Percentiles rank a stretch among this genome's conserved stretches.
Evolutionary conservation across 495 filamentous ascomycete species (phyloP).

Genomic region (Xanthoparmelia taractica): DNA sequence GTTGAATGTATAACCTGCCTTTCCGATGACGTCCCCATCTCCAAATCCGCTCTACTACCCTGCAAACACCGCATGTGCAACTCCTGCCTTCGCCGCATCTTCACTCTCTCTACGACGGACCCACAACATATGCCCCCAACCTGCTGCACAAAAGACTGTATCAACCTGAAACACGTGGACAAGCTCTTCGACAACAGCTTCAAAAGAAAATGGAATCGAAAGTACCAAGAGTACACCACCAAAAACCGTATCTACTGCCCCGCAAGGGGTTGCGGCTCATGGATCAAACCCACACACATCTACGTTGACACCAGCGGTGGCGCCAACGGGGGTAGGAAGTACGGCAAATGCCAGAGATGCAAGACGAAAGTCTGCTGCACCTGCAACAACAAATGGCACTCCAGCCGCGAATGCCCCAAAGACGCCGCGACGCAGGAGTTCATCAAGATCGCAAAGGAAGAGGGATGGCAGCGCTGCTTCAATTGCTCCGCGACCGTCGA

Average conservation of each 20-base stretch:
- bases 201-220: constrained; percentile 69
- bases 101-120: constrained; percentile 63
- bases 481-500: constrained; percentile 71
- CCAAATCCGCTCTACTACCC: constrained; percentile 57
- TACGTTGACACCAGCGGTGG: constrained; percentile 40
- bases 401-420: constrained; percentile 56
- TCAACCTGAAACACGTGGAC: constrained; percentile 68
- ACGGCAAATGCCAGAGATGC: constrained; percentile 58
- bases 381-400: constrained; percentile 70
- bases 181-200: constrained; percentile 62
- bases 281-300: constrained; percentile 64
- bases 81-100: constrained; percentile 61
- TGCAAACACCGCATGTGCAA: constrained; percentile 76
- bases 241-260: constrained; percentile 72
- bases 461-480: constrained; percentile 71
- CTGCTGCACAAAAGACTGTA: constrained; percentile 65
- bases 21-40: constrained; percentile 50
- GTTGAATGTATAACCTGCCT: constrained; percentile 63
- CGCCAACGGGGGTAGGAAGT: constrained; percentile 33
- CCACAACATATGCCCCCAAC: constrained; percentile 72
- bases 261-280: constrained; percentile 58
- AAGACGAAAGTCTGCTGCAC: constrained; percentile 63
- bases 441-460: constrained; percentile 57
- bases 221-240: constrained; percentile 65
- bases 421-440: constrained; percentile 60